Base-by-base conservation (phyloP, 2,329 filamentous ascomycete species). In the Mariannaea elegans region DNA sequence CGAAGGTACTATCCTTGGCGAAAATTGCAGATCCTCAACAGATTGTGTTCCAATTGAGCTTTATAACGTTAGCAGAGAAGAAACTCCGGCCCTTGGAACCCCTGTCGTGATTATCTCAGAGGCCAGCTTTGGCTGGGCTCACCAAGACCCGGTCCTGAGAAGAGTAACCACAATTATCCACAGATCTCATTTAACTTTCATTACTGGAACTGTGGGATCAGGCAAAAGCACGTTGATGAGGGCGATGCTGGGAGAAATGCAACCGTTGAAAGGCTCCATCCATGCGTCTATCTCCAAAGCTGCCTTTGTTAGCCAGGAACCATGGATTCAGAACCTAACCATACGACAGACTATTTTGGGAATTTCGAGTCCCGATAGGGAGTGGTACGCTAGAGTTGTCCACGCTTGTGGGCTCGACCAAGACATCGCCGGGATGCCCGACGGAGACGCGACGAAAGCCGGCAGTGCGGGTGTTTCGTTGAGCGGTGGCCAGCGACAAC, bases 401-500 rank as follows among this genome's bases (percentile, higher is more conserved):
- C 32, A 36, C 13, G 32, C 32, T 4, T 9, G 7, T 4, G 32
- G 6, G 5, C 32, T 36, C 10, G 32, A 36, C 5, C 32, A 36
- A 9, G 32, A 36, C 32, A 8, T 36, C 10, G 12, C 4, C 4
- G 7, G 4, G 7, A 13, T 36, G 10, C 5, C 32, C 7, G 4
- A 9, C 7, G 12, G 14, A 4, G 32, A 36, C 32, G 13, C 7
- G 4, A 36, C 32, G 6, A 14, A 71, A 18, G 70, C 75, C 34
- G 75, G 74, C 16, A 73, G 69, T 42, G 71, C 69, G 12, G 75
- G 75, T 1, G 70, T 75, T 32, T 71, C 69, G 32, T 60, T 77
- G 6, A 76, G 73, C 8, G 75, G 75, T 16, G 75, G 75, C 0
- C 75, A 77, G 54, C 73, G 71, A 21, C 69, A 72, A 42, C 63